Evolutionary conservation across 768 basidiomycete genomes (phyloP), one percentile per base, ranked within the genome.

Genomic region (Naganishia kalamii): DNA sequence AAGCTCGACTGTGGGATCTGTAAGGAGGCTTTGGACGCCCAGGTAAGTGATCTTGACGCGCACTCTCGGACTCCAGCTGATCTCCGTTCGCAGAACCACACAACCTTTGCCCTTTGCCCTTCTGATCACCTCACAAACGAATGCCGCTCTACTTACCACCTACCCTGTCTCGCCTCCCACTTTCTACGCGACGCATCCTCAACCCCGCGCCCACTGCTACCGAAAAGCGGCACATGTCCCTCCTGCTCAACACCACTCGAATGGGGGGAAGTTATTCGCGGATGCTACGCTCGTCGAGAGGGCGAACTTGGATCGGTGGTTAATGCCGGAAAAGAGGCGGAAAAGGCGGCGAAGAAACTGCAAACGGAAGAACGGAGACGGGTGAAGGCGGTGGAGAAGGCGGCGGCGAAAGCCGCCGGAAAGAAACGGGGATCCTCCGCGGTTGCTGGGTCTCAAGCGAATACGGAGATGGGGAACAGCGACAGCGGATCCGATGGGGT

Each of bases 181-280:
- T 75, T 75, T 60, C 67, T 75, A 8, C 62, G 64, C 12, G 44
- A 35, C 15, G 46, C 47, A 37, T 52, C 66, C 25, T 44, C 63
- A 10, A 37, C 51, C 23, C 32, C 65, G 1, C 23, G 52, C 6
- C 69, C 67, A 5, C 46, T 80, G 6, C 65, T 80, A 0, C 80
- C 80, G 0, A 66, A 67, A 10, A 17, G 19, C 3, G 78, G 77
- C 2, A 0, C 35, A 0, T 80, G 80, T 64, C 79, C 79, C 0
- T 29, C 64, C 2, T 80, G 80, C 54, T 13, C 30, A 0, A 35
- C 27, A 0, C 10, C 37, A 0, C 21, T 74, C 1, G 63, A 71
- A 32, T 80, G 80, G 80, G 72, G 71, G 19, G 69, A 79, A 50
- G 66, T 79, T 43, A 74, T 80, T n/a, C 65, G 79, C 21, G 72